Conservation (phyloP, 352 stramenopile species). For the Phytophthora pinifolia region DNA sequence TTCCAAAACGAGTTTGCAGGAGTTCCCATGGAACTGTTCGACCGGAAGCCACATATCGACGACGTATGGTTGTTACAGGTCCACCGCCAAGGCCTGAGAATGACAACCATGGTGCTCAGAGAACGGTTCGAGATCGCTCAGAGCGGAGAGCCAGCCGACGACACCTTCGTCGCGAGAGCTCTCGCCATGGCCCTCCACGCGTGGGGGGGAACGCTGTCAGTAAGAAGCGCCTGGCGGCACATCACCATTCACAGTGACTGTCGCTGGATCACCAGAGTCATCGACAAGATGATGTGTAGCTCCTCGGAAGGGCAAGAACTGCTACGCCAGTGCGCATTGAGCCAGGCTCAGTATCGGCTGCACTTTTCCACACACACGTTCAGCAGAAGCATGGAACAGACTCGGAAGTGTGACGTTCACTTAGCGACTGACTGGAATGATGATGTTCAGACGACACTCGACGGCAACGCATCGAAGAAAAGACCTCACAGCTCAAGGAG, state of each 20-base stretch:
- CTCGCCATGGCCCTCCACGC: too few relatives aligned
- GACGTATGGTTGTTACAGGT: background rate
- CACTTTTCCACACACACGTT: slow-evolving; percentile 9
- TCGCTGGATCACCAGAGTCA: slow-evolving; percentile 1
- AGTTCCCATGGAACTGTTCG: background rate
- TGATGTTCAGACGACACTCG: background rate
- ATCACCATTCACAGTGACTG: too few relatives aligned
- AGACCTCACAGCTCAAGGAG: too few relatives aligned
- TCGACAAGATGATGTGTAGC: slow-evolving; percentile 11
- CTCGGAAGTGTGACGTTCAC: slow-evolving; percentile 3
- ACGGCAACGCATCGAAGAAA: background rate
- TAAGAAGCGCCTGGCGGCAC: too few relatives aligned
- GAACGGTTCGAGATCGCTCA: too few relatives aligned
- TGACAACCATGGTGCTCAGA: background rate
- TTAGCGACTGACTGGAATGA: background rate
- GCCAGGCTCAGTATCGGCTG: slow-evolving; percentile 13
- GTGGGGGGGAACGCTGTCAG: too few relatives aligned
- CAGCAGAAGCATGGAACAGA: slow-evolving; percentile 9
- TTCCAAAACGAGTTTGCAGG: slow-evolving; percentile 4
- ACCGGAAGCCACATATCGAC: background rate
- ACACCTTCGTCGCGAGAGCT: too few relatives aligned
- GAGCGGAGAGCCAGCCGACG: too few relatives aligned
- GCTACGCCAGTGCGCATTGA: slow-evolving; percentile 8
- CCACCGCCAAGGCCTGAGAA: background rate
- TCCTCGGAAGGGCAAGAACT: slow-evolving; percentile 1